Evolutionary conservation across 805 yeast genomes (phyloP).

Genomic region (Wickerhamiella vanderwaltii): DNA sequence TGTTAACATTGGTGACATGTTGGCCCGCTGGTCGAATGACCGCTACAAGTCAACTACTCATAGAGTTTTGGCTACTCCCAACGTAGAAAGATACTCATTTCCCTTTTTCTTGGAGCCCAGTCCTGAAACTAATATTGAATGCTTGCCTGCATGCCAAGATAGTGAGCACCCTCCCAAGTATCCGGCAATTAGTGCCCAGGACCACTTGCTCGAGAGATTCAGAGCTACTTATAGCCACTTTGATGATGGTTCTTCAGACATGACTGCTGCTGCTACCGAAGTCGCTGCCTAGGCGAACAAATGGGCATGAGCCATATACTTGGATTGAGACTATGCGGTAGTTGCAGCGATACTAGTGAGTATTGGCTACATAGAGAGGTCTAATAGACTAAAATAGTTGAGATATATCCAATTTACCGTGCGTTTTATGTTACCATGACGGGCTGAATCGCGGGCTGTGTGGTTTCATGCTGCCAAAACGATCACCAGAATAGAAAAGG

Average conservation of each 20-base stretch:
- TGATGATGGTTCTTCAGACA: too few relatives aligned
- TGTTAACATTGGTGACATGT: constrained; percentile 48
- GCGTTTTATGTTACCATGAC: too few relatives aligned
- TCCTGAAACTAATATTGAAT: constrained; percentile 7
- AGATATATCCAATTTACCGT: too few relatives aligned
- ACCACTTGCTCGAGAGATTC: constrained; percentile 9
- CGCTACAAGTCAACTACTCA: constrained; percentile 50
- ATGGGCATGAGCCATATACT: too few relatives aligned
- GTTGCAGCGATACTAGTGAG: background rate
- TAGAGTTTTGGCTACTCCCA: constrained; percentile 28
- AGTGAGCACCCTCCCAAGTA: constrained; percentile 6
- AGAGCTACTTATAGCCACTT: constrained; percentile 13
- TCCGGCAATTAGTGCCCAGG: constrained; percentile 6
- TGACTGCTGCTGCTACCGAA: too few relatives aligned
- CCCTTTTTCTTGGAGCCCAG: constrained; percentile 13
- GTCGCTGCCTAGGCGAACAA: too few relatives aligned
- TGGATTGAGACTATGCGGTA: too few relatives aligned
- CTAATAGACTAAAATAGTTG: too few relatives aligned
- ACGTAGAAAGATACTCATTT: constrained; percentile 10
- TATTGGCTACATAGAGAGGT: background rate
- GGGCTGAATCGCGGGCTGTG: too few relatives aligned
- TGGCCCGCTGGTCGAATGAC: constrained; percentile 47
- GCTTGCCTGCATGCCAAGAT: constrained; percentile 11
- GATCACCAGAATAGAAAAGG: too few relatives aligned
- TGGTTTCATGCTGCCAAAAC: too few relatives aligned